Base-by-base conservation (phyloP, 106 monocot genomes). In the Dactylorhiza incarnata region DNA sequence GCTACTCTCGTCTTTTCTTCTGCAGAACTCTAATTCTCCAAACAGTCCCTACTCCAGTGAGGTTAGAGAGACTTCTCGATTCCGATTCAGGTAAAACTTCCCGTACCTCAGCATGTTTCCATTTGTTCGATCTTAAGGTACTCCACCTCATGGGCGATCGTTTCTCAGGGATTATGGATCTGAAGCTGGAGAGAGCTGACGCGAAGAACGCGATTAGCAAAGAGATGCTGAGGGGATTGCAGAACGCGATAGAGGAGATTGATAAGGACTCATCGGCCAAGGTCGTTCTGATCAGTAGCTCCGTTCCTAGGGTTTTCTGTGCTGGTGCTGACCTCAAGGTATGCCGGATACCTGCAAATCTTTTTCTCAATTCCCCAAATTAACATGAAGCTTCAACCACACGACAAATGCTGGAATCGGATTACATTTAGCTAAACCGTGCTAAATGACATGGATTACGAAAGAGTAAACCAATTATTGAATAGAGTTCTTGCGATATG, bases 291-390 rank as follows among this genome's bases (percentile, higher is more conserved):
- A 7, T 99, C 8, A 85, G 80, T n/a, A 99, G 99, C 70, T 83
- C 86, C 0, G 79, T 99, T 44, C 86, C 99, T 13, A 83, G 83
- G 76, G 89, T 99, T 66, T 99, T 99, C 75, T 99, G 99, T 49
- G 99, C 94, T 11, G 94, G 99, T 63, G 97, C 97, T 20, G 94
- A 99, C 76, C 94, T 99, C 62, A 99, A 99, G 89, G 97, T 94
- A 19, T 7, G 37, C 37, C 37, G 37, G 37, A 37, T 37, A 37
- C 37, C 37, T 37, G 37, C 37, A 37, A 37, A 37, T 3, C 37
- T 37, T 2, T 2, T 37, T 37, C 37, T 37, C 37, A 37, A 37
- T 37, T 37, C 37, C 37, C 37, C 37, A 37, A 37, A 37, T 37
- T 37, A 37, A 37, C 37, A 37, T 37, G 37, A 37, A 37, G 37